These are phyloP conservation scores for Drechmeria coniospora DNA, from an alignment of 2,329 filamentous ascomycete genomes.

Conservation along the genomic window DNA sequence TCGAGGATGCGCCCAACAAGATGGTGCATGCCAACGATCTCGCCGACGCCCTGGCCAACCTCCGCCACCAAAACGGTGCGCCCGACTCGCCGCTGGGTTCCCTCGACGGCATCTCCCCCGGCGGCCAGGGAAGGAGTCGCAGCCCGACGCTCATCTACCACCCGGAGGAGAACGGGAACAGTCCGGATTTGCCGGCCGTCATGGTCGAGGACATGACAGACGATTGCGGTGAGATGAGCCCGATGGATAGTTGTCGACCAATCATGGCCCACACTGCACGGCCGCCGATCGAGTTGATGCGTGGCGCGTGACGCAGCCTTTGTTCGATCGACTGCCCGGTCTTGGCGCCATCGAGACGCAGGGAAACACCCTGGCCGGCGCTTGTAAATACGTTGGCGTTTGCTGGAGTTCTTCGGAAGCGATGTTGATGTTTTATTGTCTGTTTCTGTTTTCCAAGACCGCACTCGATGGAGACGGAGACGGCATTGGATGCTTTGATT, in stretches of 20 bases:
- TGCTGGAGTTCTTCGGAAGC: too few species aligned
- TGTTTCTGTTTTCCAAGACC: too few species aligned
- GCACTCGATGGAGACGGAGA: too few species aligned
- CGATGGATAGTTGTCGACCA: slow-evolving; percentile 25
- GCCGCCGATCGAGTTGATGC: slow-evolving; percentile 52
- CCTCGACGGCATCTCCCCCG: slow-evolving; percentile 12
- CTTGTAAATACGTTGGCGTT: too few species aligned
- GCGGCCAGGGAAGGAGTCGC: slow-evolving; percentile 31
- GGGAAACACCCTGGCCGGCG: too few species aligned
- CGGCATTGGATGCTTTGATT: too few species aligned
- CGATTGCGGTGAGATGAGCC: slow-evolving; percentile 29
- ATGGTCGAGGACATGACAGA: slow-evolving; percentile 54
- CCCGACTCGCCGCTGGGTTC: slow-evolving; percentile 15
- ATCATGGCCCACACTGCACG: slow-evolving; percentile 45
- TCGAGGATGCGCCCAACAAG: slow-evolving; percentile 57
- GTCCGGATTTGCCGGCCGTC: slow-evolving; percentile 45
- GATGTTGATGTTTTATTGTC: too few species aligned
- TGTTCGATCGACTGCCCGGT: background rate
- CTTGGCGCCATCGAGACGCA: too few species aligned
- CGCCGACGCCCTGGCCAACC: slow-evolving; percentile 47
- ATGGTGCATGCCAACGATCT: slow-evolving; percentile 54
- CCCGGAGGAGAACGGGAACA: slow-evolving; percentile 38
- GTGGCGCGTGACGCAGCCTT: slow-evolving; percentile 18
- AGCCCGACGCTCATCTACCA: slow-evolving; percentile 53
- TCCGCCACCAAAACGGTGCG: slow-evolving; percentile 30